Base-by-base conservation (phyloP, 192 early-diverging fungal species). In the Coemansia sp. region DNA sequence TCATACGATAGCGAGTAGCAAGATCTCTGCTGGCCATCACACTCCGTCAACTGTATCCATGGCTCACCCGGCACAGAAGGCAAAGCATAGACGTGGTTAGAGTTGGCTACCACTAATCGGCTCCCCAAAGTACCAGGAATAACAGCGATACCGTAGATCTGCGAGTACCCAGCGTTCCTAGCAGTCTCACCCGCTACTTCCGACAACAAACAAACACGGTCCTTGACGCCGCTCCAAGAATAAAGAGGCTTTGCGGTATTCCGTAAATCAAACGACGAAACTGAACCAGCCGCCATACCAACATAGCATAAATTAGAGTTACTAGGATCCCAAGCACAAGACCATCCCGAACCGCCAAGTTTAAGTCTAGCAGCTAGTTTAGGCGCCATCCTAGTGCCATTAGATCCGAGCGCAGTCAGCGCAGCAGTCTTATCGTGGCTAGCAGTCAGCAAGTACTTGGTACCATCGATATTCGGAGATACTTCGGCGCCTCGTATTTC, bases 401-500 rank as follows among this genome's bases (percentile, higher is more conserved):
- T 18, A 12, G 55, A 55, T 1, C 68, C 74, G 39, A 81, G 46
- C 13, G 70, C 34, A 2, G 58, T 71, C 3, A 82, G 44, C 18
- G 66, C 75, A 15, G 71, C 80, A 3, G 75, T 71, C 41, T 73
- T 68, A 57, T 82, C 80, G 29, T 64, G 69, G 75, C 75, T 82
- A 15, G 80, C 80, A 1, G 80, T 82, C 72, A 82, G 71, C 71
- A 82, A n/a, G 16, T 71, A 77, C 8, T 50, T 71, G 33, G 69
- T 18, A 18, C 68, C 74, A 4, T 61, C 6, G 0, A 13, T 31
- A 58, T 74, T 69, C 38, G 80, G 75, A 33, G 75, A 71, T 33
- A 71, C 68, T 41, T 74, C 57, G 31, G 74, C 80, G 46, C 65
- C 80, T n/a, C 74, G 65, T 22, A 82, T 77, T 18, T 74, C 80